Evolutionary conservation across 805 yeast genomes (phyloP).

Genomic region (Cyberlindnera subsufficiens): DNA sequence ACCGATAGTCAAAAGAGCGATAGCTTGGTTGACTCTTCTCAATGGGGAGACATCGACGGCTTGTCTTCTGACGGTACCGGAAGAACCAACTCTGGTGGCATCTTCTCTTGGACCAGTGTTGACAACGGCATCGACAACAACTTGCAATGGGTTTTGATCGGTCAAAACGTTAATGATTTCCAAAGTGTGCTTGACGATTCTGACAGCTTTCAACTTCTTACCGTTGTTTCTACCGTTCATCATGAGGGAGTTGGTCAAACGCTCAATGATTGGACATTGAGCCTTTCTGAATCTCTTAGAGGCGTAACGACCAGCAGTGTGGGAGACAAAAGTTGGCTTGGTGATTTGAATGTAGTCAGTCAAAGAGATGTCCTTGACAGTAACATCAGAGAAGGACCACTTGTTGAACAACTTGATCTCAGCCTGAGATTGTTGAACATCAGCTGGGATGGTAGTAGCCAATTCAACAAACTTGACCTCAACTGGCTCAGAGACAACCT

Average conservation of each 20-base stretch:
- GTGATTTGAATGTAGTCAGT: slow-evolving; percentile 98
- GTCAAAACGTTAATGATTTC: slow-evolving; percentile 96
- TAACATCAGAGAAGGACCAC: slow-evolving; percentile 98
- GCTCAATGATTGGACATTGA: slow-evolving; percentile 98
- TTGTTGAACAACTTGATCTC: slow-evolving; percentile 99
- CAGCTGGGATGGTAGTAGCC: slow-evolving; percentile 96
- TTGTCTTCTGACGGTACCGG: slow-evolving; percentile 99
- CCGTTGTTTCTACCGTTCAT: slow-evolving; percentile 99
- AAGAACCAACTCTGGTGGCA: slow-evolving; percentile 99
- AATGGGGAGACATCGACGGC: slow-evolving; percentile 99
- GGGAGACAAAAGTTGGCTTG: slow-evolving; percentile 95
- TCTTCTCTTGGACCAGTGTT: slow-evolving; percentile 99
- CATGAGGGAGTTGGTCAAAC: slow-evolving; percentile 99
- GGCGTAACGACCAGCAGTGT: slow-evolving; percentile 99
- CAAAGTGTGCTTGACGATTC: slow-evolving; percentile 98
- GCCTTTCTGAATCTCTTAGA: slow-evolving; percentile 99
- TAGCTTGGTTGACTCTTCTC: slow-evolving; percentile 99
- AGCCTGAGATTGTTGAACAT: slow-evolving; percentile 90
- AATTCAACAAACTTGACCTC: slow-evolving; percentile 74
- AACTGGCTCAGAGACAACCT: slow-evolving; percentile 78
- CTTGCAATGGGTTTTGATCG: slow-evolving; percentile 99
- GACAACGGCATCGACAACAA: slow-evolving; percentile 97
- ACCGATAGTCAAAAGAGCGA: slow-evolving; percentile 97
- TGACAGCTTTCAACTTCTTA: slow-evolving; percentile 99
- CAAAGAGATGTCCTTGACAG: slow-evolving; percentile 95